These are phyloP conservation scores for Geranomyces michiganensis DNA, from an alignment of 192 early-diverging fungal genomes.

Conservation along the genomic window DNA sequence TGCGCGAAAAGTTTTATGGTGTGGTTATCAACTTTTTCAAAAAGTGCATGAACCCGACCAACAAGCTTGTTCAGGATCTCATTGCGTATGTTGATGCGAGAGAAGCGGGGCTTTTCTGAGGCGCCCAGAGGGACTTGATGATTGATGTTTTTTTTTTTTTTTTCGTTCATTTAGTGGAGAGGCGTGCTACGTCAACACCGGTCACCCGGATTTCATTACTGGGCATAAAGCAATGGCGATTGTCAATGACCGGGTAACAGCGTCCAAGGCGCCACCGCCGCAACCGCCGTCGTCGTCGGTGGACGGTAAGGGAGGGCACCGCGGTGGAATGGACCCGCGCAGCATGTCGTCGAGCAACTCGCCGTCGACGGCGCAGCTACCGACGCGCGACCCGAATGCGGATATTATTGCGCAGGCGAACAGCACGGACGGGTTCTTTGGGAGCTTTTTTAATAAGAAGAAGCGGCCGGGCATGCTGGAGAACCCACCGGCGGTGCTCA, in stretches of 20 bases:
- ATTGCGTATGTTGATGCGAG: slow-evolving; percentile 71
- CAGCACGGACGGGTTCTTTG: slow-evolving; percentile 82
- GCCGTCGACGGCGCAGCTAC: slow-evolving; percentile 25
- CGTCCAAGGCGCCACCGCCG: slow-evolving; percentile 58
- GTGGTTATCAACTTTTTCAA: slow-evolving; percentile 95
- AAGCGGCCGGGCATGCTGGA: slow-evolving; percentile 71
- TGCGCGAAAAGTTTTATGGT: slow-evolving; percentile 90
- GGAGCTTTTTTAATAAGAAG: slow-evolving; percentile 90
- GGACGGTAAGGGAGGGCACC: neutral
- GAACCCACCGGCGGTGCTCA: slow-evolving; percentile 82
- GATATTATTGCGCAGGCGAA: slow-evolving; percentile 63
- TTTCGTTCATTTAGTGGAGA: slow-evolving; percentile 68
- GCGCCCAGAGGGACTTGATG: too few relatives aligned
- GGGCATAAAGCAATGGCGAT: slow-evolving; percentile 93
- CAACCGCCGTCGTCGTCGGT: slow-evolving; percentile 25
- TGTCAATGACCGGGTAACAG: slow-evolving; percentile 83
- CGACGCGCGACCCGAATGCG: slow-evolving; percentile 51
- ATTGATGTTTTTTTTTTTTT: too few relatives aligned
- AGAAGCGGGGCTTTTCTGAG: too few relatives aligned
- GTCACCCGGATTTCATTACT: slow-evolving; percentile 96
- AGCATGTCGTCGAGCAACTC: slow-evolving; percentile 23
- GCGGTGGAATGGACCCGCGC: slow-evolving; percentile 25
- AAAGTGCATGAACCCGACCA: slow-evolving; percentile 86
- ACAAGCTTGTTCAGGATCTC: slow-evolving; percentile 91
- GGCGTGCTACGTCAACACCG: slow-evolving; percentile 97